Conservation (phyloP, 768 basidiomycete species). For the Polyporus arcularius region DNA sequence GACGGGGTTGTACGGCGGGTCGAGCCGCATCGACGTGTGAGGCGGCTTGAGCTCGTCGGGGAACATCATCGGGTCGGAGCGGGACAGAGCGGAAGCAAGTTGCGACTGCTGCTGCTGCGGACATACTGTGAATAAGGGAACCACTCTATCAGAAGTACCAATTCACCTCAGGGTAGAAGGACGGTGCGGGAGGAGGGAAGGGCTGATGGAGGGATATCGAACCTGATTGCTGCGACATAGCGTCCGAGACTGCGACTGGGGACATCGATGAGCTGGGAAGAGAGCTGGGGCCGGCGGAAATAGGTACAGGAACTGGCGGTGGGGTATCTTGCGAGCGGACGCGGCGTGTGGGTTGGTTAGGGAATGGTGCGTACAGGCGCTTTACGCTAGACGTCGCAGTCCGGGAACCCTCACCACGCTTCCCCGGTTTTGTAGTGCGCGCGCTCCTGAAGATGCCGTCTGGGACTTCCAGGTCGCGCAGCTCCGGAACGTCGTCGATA, state of each 20-base stretch:
- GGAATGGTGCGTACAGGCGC: slow-evolving; percentile 46
- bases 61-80: not conserved
- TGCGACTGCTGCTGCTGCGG: slow-evolving; percentile 9
- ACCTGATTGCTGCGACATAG: slow-evolving; percentile 7
- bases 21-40: slow-evolving; percentile 1
- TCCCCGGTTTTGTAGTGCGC: slow-evolving; percentile 31
- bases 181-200: slow-evolving; percentile 8
- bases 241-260: slow-evolving; percentile 4
- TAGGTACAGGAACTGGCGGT: slow-evolving; percentile 8
- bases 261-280: not conserved
- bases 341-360: slow-evolving; percentile 24
- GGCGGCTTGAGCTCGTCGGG: slow-evolving; percentile 14
- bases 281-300: slow-evolving; percentile 8
- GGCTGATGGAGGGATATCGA: slow-evolving; percentile 13
- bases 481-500: slow-evolving; percentile 63
- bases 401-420: slow-evolving; percentile 19
- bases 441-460: slow-evolving; percentile 66
- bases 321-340: slow-evolving; percentile 13
- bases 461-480: slow-evolving; percentile 65
- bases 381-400: slow-evolving; percentile 29
- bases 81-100: slow-evolving; percentile 15
- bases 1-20: slow-evolving; percentile 3
- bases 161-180: slow-evolving; percentile 16
- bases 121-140: slow-evolving; percentile 15
- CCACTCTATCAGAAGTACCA: slow-evolving; percentile 16